Conservation (phyloP, 1,284 basidiomycete genomes). For the Sanghuangporus sanghuang region DNA sequence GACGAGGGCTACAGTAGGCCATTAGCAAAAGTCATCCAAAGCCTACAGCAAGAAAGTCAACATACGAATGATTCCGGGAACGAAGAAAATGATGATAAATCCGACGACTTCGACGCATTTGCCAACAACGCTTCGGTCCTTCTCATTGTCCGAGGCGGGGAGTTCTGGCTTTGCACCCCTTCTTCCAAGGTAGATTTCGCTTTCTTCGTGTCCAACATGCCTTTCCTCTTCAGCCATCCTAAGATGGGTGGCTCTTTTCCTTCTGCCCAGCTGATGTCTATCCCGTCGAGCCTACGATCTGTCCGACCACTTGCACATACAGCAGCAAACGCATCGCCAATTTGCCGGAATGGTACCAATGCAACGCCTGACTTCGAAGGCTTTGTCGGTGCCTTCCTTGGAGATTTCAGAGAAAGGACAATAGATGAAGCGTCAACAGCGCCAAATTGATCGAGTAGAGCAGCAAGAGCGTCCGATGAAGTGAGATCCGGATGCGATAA, state of each 20-base stretch:
- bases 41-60: conserved; percentile 9
- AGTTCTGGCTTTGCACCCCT: background rate
- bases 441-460: conserved; percentile 56
- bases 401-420: conserved; percentile 57
- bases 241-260: conserved; percentile 73
- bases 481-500: conserved; percentile 51
- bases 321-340: conserved; percentile 67
- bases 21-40: background rate
- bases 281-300: conserved; percentile 46
- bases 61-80: conserved; percentile 58
- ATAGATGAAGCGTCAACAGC: conserved; percentile 55
- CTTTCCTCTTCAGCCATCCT: conserved; percentile 68
- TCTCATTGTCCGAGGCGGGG: background rate
- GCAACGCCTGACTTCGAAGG: conserved; percentile 62
- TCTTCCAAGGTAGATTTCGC: background rate
- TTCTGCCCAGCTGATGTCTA: conserved; percentile 61
- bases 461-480: conserved; percentile 43
- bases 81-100: conserved; percentile 37
- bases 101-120: conserved; percentile 18
- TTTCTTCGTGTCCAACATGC: conserved; percentile 42
- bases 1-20: conserved; percentile 19
- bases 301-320: conserved; percentile 54
- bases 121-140: background rate
- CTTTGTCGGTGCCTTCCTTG: conserved; percentile 48
- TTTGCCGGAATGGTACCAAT: conserved; percentile 67